Percentiles rank a stretch among this genome's conserved stretches.
Evolutionary conservation across 78 protist species (phyloP).

Genomic region (Polysphondylium violaceum): DNA sequence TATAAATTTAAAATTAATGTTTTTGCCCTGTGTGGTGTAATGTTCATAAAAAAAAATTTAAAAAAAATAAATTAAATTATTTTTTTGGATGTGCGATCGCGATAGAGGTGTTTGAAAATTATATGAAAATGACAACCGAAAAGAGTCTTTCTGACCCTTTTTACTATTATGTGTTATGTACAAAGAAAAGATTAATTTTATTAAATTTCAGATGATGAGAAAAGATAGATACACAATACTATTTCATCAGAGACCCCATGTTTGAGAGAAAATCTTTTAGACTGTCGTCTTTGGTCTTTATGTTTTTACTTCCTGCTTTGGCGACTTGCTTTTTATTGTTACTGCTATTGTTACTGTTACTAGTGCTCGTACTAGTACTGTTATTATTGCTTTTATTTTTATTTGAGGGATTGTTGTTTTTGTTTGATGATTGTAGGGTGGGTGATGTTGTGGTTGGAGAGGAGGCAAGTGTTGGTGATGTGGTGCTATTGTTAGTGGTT

Average conservation of each 20-base stretch:
- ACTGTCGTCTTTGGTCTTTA: background rate
- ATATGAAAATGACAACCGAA: background rate
- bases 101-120: background rate
- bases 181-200: background rate
- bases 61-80: too few relatives aligned
- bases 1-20: too few relatives aligned
- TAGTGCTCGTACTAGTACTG: background rate
- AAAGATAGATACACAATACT: background rate
- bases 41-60: too few relatives aligned
- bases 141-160: too few relatives aligned
- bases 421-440: background rate
- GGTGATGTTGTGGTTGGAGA: background rate
- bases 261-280: background rate
- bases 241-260: background rate
- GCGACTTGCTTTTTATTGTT: background rate
- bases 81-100: background rate
- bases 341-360: background rate
- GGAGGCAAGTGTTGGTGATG: background rate
- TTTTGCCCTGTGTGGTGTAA: background rate
- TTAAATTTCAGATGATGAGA: background rate
- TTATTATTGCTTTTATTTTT: background rate
- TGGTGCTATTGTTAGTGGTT: background rate
- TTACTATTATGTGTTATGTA: background rate
- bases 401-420: background rate
- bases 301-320: conserved; percentile 3